Conservation (phyloP, 768 basidiomycete species). For the Lactarius deliciosus region DNA sequence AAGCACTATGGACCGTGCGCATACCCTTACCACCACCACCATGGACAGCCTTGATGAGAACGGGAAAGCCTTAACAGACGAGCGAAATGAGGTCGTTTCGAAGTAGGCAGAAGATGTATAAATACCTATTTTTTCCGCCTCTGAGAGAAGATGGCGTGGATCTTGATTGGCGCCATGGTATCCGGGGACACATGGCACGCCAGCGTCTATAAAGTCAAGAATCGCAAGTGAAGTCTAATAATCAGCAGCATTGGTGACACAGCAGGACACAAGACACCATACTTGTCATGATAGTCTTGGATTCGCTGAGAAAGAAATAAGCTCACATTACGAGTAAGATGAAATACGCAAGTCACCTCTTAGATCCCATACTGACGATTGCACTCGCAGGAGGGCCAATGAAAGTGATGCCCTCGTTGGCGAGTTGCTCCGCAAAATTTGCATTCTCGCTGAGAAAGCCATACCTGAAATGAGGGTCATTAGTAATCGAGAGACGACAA, state of each 20-base stretch:
- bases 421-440: conserved; percentile 68
- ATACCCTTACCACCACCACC: conserved; percentile 97
- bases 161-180: conserved; percentile 88
- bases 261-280: conserved; percentile 29
- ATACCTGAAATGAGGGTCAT: conserved; percentile 48
- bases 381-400: conserved; percentile 89
- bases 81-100: neutral
- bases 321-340: neutral
- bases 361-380: conserved; percentile 93
- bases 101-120: neutral
- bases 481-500: neutral
- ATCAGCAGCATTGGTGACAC: conserved; percentile 1
- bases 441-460: conserved; percentile 95
- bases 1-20: conserved; percentile 70
- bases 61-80: conserved; percentile 65
- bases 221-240: conserved; percentile 1
- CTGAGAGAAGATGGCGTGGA: conserved; percentile 60
- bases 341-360: conserved; percentile 57
- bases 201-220: conserved; percentile 54
- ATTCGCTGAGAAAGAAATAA: conserved; percentile 56
- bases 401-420: conserved; percentile 80
- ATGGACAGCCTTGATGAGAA: conserved; percentile 94
- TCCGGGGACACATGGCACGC: conserved; percentile 91
- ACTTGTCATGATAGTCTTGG: conserved; percentile 93
- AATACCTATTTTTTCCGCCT: conserved; percentile 70